These are phyloP conservation scores for Talaromyces sp. DNA, from an alignment of 2,329 filamentous ascomycete species.

Conservation along the genomic window DNA sequence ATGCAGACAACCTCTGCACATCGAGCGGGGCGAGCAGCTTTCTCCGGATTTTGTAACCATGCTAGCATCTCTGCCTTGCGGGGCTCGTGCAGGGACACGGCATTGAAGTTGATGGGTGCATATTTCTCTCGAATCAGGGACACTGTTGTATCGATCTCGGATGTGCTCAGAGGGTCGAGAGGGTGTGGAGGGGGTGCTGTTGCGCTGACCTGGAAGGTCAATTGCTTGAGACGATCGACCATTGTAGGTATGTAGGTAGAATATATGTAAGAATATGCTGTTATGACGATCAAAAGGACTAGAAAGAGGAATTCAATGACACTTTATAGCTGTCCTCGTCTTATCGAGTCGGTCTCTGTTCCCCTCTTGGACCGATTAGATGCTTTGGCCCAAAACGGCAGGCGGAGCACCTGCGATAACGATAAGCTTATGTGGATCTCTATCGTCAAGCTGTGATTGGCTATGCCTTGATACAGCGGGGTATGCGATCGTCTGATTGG, in stretches of 20 bases:
- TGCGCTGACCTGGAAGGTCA: slow-evolving; percentile 58
- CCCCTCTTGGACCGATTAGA: neutral
- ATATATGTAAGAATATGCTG: neutral
- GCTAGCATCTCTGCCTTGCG: slow-evolving; percentile 76
- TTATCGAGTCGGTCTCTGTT: neutral
- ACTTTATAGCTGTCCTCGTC: neutral
- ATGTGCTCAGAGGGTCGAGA: slow-evolving; percentile 67
- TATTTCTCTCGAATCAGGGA: slow-evolving; percentile 64
- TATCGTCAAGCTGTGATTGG: neutral
- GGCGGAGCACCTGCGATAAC: slow-evolving; percentile 11
- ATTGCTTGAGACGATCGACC: slow-evolving; percentile 59
- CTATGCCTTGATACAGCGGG: neutral
- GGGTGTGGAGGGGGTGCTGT: slow-evolving; percentile 58
- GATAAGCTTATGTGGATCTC: slow-evolving; percentile 13
- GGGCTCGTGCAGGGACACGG: slow-evolving; percentile 77
- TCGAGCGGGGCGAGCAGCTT: slow-evolving; percentile 59
- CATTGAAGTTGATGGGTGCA: slow-evolving; percentile 73
- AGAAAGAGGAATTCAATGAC: neutral
- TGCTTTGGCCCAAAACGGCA: slow-evolving; percentile 5
- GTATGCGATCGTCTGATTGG: neutral
- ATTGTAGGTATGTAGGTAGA: slow-evolving; percentile 21
- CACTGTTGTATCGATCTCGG: slow-evolving; percentile 69
- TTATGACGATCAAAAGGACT: neutral
- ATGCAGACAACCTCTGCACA: slow-evolving; percentile 81
- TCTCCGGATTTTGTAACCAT: slow-evolving; percentile 65